Evolutionary conservation across 306 rosid genomes (phyloP).

Genomic region (Rubus parviflorus): DNA sequence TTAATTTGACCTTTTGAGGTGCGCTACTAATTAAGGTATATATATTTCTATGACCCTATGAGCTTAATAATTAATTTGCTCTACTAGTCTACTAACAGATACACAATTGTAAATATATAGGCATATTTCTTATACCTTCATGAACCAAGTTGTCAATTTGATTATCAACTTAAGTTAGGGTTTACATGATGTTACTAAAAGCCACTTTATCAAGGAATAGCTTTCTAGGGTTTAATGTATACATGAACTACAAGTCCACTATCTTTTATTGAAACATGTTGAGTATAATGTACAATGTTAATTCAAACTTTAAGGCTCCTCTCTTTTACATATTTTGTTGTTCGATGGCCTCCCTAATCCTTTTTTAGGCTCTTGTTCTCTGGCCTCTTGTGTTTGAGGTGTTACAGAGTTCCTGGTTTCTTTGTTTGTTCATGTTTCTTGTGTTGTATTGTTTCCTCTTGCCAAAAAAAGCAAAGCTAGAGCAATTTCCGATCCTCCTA

Average conservation of each 20-base stretch:
- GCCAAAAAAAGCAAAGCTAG: no score
- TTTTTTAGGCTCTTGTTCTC: no score
- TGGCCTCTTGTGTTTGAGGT: no score
- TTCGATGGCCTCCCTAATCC: no score
- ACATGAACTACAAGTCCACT: conserved; percentile 7
- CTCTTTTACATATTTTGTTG: no score
- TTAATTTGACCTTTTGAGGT: conserved; percentile 12
- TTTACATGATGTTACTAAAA: conserved; percentile 13
- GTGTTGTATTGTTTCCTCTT: no score
- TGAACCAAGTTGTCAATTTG: neutral
- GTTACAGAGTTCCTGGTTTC: no score
- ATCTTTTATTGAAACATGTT: conserved; percentile 6
- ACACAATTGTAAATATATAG: neutral
- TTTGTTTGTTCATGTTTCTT: no score
- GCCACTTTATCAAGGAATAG: conserved; percentile 17
- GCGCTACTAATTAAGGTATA: neutral
- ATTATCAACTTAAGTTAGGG: neutral
- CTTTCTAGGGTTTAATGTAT: conserved; percentile 4
- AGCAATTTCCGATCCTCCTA: no score
- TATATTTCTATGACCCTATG: neutral
- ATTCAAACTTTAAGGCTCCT: no score
- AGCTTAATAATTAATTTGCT: neutral
- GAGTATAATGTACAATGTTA: neutral
- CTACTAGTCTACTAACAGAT: neutral
- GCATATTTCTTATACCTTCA: conserved; percentile 8